These are phyloP conservation scores for Aphanomyces stellatus DNA, from an alignment of 352 stramenopile species.

Conservation along the genomic window DNA sequence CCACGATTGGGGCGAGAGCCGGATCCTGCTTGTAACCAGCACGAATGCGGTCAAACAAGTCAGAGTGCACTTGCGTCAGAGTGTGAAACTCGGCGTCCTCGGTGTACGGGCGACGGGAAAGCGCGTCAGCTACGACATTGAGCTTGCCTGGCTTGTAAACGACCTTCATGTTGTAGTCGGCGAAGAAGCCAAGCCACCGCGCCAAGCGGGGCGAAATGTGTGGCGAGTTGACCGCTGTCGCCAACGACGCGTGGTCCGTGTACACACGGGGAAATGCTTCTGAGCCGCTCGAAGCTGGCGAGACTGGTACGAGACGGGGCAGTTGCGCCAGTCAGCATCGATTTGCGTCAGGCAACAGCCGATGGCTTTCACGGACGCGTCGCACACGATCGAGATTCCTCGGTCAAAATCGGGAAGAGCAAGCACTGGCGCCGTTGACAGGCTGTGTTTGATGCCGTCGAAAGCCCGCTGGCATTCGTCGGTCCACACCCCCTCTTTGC, in stretches of 20 bases:
- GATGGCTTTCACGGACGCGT: constrained; percentile 24
- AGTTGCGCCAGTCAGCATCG: constrained; percentile 18
- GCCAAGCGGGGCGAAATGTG: constrained; percentile 23
- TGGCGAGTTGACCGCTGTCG: constrained; percentile 11
- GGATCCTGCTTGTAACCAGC: background rate
- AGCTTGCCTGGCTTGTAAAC: constrained; percentile 22
- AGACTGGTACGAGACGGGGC: constrained; percentile 25
- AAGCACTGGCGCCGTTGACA: background rate
- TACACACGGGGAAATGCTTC: constrained; percentile 25
- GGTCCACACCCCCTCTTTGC: constrained; percentile 1
- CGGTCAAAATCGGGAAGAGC: background rate
- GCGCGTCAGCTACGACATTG: constrained; percentile 25
- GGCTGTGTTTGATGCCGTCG: background rate
- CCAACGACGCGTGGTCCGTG: constrained; percentile 21
- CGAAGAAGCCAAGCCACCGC: constrained; percentile 26
- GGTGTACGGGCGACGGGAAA: constrained; percentile 13
- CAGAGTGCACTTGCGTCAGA: background rate
- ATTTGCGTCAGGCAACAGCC: constrained; percentile 21
- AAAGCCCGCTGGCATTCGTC: constrained; percentile 7
- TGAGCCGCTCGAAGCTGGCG: constrained; percentile 24
- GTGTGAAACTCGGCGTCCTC: background rate
- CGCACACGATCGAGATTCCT: constrained; percentile 25
- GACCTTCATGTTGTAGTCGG: constrained; percentile 24
- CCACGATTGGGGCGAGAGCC: constrained; percentile 25
- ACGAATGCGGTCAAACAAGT: background rate